Conservation (phyloP, 2,329 filamentous ascomycete genomes). For the Penicillium griseofulvum region DNA sequence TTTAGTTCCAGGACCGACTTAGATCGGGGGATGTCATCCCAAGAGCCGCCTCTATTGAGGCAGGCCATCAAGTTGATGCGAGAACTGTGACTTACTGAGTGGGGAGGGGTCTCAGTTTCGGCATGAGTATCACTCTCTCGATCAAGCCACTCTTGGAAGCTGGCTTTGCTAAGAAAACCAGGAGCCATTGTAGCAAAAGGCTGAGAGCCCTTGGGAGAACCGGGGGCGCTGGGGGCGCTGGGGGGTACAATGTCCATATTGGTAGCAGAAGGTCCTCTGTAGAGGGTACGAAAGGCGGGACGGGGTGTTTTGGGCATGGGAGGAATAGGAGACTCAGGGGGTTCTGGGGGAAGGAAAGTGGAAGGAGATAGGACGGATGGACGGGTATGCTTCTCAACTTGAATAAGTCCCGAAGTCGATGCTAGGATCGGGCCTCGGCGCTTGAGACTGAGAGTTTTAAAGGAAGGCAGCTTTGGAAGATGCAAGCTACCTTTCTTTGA, state of each 20-base stretch:
- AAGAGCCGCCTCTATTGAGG: neutral
- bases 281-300: neutral
- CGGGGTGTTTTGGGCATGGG: neutral
- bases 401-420: neutral
- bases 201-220: accelerated
- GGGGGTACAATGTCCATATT: neutral
- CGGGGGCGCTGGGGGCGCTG: accelerated
- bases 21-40: neutral
- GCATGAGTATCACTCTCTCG: neutral
- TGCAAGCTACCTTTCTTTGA: neutral
- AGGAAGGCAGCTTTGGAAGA: neutral
- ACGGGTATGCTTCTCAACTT: neutral
- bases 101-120: neutral
- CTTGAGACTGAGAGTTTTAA: neutral
- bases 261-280: neutral
- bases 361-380: neutral
- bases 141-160: neutral
- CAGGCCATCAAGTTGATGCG: neutral
- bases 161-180: neutral
- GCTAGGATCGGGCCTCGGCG: neutral
- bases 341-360: neutral
- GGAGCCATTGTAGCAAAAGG: neutral
- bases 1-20: neutral
- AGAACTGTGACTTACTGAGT: neutral
- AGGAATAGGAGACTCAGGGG: neutral